Evolutionary conservation across 2,329 filamentous ascomycete species (phyloP).

Genomic region (Diaporthe australafricana): DNA sequence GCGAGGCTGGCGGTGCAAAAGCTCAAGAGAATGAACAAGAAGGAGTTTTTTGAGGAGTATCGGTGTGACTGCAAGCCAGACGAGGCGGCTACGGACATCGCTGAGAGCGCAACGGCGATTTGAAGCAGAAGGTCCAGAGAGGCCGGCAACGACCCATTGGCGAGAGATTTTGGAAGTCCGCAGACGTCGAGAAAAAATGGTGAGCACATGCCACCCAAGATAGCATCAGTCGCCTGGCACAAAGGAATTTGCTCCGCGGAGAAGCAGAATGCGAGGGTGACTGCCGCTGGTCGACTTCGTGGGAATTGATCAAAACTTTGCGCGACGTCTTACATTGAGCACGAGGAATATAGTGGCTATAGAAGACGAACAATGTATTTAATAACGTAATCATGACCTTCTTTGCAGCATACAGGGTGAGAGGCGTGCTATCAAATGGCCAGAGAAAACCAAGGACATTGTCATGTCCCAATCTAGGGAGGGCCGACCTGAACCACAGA

Average conservation of each 20-base stretch:
- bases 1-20: conserved; percentile 68
- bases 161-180: background rate
- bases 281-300: background rate
- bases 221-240: background rate
- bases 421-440: background rate
- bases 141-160: conserved; percentile 21
- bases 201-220: background rate
- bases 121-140: conserved; percentile 8
- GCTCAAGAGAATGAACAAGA: conserved; percentile 57
- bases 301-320: background rate
- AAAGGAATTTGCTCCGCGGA: background rate
- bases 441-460: too few species aligned
- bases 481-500: background rate
- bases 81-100: conserved; percentile 36
- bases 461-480: background rate
- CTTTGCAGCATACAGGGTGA: background rate
- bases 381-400: background rate
- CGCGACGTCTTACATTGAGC: background rate
- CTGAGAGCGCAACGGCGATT: conserved; percentile 35
- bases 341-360: background rate
- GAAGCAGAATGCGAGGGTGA: background rate
- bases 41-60: conserved; percentile 70
- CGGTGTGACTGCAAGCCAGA: conserved; percentile 70
- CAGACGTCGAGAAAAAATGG: background rate
- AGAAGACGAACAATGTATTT: background rate